Evolutionary conservation across 73 alveolate genomes (phyloP).

Genomic region (Paramecium biaurelia): DNA sequence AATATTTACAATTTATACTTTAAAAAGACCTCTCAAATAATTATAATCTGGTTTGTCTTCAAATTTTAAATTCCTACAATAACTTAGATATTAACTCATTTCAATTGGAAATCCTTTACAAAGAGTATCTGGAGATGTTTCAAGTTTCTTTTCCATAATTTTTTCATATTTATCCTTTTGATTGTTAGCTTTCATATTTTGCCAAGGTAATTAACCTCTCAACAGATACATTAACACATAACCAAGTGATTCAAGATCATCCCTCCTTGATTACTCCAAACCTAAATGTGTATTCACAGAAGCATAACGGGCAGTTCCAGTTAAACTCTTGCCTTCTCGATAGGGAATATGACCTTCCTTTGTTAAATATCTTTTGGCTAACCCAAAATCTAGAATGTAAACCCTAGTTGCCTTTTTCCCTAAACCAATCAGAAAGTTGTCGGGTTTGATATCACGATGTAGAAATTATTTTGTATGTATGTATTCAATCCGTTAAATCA

Average conservation of each 20-base stretch:
- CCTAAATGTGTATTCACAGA: slow-evolving; percentile 72
- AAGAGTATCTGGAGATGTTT: slow-evolving; percentile 75
- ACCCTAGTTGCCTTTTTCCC: slow-evolving; percentile 69
- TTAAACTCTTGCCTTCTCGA: slow-evolving; percentile 89
- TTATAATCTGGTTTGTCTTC: slow-evolving; percentile 84
- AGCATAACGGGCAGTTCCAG: slow-evolving; percentile 94
- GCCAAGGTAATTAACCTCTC: slow-evolving; percentile 89
- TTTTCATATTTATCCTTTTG: slow-evolving; percentile 79
- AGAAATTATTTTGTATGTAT: slow-evolving; percentile 74
- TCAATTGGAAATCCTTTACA: slow-evolving; percentile 81
- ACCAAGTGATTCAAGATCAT: slow-evolving; percentile 87
- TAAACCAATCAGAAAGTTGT: slow-evolving; percentile 77
- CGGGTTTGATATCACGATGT: slow-evolving; percentile 92
- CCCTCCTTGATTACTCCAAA: slow-evolving; percentile 82
- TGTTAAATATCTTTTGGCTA: slow-evolving; percentile 86
- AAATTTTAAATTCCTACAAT: slow-evolving; percentile 71
- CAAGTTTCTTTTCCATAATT: slow-evolving; percentile 78
- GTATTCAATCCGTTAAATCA: slow-evolving; percentile 59
- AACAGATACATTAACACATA: slow-evolving; percentile 80
- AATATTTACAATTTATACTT: not conserved
- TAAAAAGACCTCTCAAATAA: slow-evolving; percentile 58
- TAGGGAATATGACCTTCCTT: slow-evolving; percentile 92
- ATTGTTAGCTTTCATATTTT: slow-evolving; percentile 76
- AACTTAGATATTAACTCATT: slow-evolving; percentile 71
- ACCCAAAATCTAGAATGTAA: slow-evolving; percentile 91